Evolutionary conservation across 306 rosid genomes (phyloP), one percentile per base, ranked within the genome.

Genomic region (Casuarina equisetifolia): DNA sequence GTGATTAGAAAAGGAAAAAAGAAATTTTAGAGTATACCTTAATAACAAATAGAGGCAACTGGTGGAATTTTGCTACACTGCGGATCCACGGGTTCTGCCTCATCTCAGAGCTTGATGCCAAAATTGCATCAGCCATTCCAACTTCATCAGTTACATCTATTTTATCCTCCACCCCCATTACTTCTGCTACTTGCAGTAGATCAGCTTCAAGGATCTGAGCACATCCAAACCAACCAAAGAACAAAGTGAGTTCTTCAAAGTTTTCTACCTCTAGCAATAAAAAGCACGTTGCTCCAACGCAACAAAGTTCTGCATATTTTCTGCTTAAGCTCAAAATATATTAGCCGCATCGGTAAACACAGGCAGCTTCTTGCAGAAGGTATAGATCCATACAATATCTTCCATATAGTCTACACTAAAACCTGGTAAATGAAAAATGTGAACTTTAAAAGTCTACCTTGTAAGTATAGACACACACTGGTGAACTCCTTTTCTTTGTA

Each of bases 21-120:
- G 74, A 46, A 57, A 78, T 36, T 25, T 25, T 9, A 48, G 48
- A 80, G 69, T 71, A 16, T 69, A 92, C 99, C 97, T 92, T 96
- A 85, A 92, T 90, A 73, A 92, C 98, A 87, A 89, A 96, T 71
- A 91, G 80, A 54, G 98, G 99, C 85, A 92, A 79, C 73, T 90
- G 90, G 81, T 92, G 99, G 82, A 91, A 92, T 85, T 92, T 96
- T 3, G 99, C 98, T 6, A 93, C 92, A 13, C 92, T 64, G 36
- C 96, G 93, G 83, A 96, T 91, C 99, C 99, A 88, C 51, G 93
- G 85, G 76, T 88, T 92, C 78, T 90, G 91, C 81, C 89, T 88
- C 86, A 92, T 84, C 87, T 96, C 98, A 52, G 84, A 78, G 84
- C 90, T 79, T 77, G 96, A 84, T 55, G 93, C 97, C 59, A 96